Percentiles rank a stretch among this genome's conserved stretches.
Evolutionary conservation across 1,139 yeast species (phyloP).

Genomic region (Suhomyces maxii): DNA sequence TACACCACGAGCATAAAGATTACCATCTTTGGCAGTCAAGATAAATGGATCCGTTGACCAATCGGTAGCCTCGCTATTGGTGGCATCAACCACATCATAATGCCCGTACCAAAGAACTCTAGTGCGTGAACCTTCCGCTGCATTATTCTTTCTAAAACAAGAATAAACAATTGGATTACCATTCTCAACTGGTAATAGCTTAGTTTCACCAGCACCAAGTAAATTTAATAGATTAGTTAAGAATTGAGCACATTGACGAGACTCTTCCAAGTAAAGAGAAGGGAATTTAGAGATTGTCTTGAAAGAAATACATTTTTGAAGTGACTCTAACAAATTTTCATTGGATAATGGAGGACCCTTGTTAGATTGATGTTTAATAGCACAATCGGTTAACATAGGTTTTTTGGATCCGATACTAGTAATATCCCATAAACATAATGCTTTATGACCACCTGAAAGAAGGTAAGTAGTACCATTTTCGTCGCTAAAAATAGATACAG

Average conservation of each 20-base stretch:
- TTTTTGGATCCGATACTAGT: constrained; percentile 20
- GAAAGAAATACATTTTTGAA: constrained; percentile 63
- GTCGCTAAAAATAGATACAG: constrained; percentile 29
- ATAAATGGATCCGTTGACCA: constrained; percentile 84
- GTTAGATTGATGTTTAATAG: constrained; percentile 21
- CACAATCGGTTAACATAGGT: neutral
- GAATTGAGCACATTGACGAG: constrained; percentile 83
- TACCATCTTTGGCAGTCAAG: constrained; percentile 78
- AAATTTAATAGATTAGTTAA: constrained; percentile 61
- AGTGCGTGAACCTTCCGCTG: constrained; percentile 15
- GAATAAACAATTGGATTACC: constrained; percentile 87
- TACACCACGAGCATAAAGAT: constrained; percentile 87
- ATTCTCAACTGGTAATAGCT: constrained; percentile 67
- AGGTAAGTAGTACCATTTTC: constrained; percentile 25
- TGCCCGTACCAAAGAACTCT: constrained; percentile 89
- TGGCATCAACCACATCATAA: constrained; percentile 82
- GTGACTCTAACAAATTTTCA: constrained; percentile 62
- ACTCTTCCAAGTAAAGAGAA: constrained; percentile 66
- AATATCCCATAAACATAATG: constrained; percentile 40
- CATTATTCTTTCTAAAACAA: constrained; percentile 52
- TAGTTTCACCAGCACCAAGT: constrained; percentile 71
- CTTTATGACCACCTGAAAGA: constrained; percentile 41
- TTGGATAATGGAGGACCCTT: constrained; percentile 48
- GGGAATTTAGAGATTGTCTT: constrained; percentile 79
- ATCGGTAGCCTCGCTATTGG: constrained; percentile 41